These are phyloP conservation scores for Diaporthe helianthi DNA, from an alignment of 2,329 filamentous ascomycete species.

Conservation along the genomic window DNA sequence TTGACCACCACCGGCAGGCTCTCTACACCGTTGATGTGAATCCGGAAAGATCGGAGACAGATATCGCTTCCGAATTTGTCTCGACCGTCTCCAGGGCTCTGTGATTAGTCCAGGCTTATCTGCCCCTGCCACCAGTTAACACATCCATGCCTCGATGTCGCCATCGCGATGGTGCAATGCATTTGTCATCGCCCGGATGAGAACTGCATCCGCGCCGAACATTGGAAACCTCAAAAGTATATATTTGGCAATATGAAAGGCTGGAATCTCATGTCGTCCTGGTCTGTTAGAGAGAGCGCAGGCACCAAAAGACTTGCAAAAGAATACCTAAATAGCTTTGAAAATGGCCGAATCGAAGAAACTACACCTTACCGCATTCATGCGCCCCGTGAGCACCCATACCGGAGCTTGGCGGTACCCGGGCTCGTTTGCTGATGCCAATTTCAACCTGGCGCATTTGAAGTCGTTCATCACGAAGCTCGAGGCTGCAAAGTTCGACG, in stretches of 20 bases:
- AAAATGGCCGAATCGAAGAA: slow-evolving; percentile 41
- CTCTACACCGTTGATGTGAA: neutral
- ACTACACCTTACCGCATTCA: slow-evolving; percentile 64
- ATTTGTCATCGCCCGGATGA: slow-evolving; percentile 27
- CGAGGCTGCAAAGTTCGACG: slow-evolving; percentile 61
- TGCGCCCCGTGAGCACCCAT: slow-evolving; percentile 63
- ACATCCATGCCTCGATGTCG: slow-evolving; percentile 30
- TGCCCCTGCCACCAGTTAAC: slow-evolving; percentile 19
- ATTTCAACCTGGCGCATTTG: slow-evolving; percentile 63
- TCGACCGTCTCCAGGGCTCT: neutral
- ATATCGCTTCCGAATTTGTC: neutral
- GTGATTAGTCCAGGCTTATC: slow-evolving; percentile 1
- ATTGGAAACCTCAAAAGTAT: neutral
- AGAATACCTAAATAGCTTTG: too few species aligned
- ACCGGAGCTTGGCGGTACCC: slow-evolving; percentile 65
- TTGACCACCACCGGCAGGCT: too few species aligned
- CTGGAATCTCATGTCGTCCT: too few species aligned
- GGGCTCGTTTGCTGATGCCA: slow-evolving; percentile 60
- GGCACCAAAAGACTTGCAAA: neutral
- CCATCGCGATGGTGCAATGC: slow-evolving; percentile 20
- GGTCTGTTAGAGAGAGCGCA: neutral
- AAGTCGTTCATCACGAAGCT: slow-evolving; percentile 61
- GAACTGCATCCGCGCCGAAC: neutral
- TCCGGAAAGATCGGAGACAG: neutral
- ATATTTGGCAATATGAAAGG: neutral